A percentile compares a stretch with the other conserved stretches of the same genome.
These are phyloP conservation scores for Diutina ranongensis DNA, from an alignment of 1,139 yeast genomes.

Conservation along the genomic window DNA sequence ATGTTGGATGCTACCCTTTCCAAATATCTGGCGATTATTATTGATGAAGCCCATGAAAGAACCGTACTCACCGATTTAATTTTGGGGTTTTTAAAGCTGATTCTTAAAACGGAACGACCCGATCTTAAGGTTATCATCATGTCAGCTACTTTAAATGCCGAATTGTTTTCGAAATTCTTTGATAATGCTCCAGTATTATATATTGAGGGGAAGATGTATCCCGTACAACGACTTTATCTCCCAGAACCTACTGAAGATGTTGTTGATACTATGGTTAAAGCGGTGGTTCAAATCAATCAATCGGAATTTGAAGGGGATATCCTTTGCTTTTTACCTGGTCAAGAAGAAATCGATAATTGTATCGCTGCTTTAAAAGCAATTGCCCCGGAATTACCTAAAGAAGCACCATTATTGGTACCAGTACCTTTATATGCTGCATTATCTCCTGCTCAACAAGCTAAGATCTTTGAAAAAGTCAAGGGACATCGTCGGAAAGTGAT, in stretches of 20 bases:
- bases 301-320: constrained; percentile 82
- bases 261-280: constrained; percentile 65
- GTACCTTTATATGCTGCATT: constrained; percentile 89
- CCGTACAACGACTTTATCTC: constrained; percentile 65
- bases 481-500: constrained; percentile 67
- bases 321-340: constrained; percentile 86
- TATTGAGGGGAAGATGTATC: constrained; percentile 84
- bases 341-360: constrained; percentile 90
- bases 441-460: constrained; percentile 72
- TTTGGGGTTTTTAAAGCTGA: constrained; percentile 73
- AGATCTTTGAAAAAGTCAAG: constrained; percentile 56
- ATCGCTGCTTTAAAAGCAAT: constrained; percentile 50
- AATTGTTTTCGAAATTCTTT: constrained; percentile 70
- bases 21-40: constrained; percentile 65
- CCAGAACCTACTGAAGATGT: constrained; percentile 58
- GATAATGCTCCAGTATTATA: constrained; percentile 66
- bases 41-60: constrained; percentile 97
- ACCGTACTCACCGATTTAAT: constrained; percentile 84
- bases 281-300: constrained; percentile 68
- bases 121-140: constrained; percentile 55
- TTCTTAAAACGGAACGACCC: constrained; percentile 38
- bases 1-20: constrained; percentile 61
- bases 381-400: constrained; percentile 56
- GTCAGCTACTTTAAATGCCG: constrained; percentile 98
- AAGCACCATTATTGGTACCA: constrained; percentile 66